Conservation (phyloP, 139 green algal species). For the Chlamydomonas sp. region DNA sequence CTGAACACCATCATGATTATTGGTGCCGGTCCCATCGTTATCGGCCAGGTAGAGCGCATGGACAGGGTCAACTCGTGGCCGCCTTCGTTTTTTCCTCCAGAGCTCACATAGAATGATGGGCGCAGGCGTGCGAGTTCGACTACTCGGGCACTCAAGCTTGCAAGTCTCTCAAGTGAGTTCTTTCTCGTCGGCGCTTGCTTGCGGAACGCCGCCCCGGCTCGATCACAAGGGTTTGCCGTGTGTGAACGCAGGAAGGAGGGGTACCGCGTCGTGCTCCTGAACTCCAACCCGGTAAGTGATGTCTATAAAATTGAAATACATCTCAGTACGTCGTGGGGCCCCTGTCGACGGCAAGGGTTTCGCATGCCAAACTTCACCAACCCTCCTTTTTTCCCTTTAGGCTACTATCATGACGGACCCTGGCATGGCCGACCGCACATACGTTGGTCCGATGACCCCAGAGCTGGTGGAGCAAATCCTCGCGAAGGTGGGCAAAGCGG, state of each 20-base stretch:
- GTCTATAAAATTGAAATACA: too few species aligned
- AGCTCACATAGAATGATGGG: too few species aligned
- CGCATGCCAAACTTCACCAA: not conserved
- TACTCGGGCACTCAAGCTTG: constrained; percentile 99
- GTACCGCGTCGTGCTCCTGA: constrained; percentile 97
- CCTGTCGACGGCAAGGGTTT: constrained; percentile 1
- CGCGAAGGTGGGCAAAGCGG: constrained; percentile 58
- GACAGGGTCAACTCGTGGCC: too few species aligned
- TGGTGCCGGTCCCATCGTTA: constrained; percentile 97
- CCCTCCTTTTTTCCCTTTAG: constrained; percentile 30
- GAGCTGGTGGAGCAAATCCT: constrained; percentile 91
- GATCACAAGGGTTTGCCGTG: constrained; percentile 33
- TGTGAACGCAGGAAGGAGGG: constrained; percentile 84
- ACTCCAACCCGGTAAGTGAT: constrained; percentile 93
- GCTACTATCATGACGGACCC: constrained; percentile 99
- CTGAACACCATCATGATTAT: constrained; percentile 84
- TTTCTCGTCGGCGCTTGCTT: too few species aligned
- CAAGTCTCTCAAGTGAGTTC: constrained; percentile 93
- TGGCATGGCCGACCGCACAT: constrained; percentile 95
- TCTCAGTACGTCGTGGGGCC: too few species aligned
- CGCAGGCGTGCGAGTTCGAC: constrained; percentile 98
- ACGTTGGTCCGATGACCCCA: constrained; percentile 98
- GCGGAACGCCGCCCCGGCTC: not conserved
- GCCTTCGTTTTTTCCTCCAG: too few species aligned
- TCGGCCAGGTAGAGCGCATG: constrained; percentile 85